Percentiles rank a stretch among this genome's conserved stretches.
These are phyloP conservation scores for Teratosphaeria nubilosa DNA, from an alignment of 2,329 filamentous ascomycete species.

Conservation along the genomic window DNA sequence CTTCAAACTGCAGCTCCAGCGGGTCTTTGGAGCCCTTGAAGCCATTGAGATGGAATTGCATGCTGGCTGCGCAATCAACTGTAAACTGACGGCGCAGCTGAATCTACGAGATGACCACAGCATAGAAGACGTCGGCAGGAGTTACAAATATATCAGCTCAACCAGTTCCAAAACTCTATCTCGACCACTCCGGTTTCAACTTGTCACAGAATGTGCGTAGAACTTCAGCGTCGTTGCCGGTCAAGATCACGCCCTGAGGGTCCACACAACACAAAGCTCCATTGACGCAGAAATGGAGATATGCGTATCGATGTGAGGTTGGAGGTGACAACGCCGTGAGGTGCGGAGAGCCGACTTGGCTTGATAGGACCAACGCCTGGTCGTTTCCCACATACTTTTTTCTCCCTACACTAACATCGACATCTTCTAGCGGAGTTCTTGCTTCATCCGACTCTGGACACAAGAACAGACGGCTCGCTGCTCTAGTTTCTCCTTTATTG, in stretches of 20 bases:
- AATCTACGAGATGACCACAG: not conserved
- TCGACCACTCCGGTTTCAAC: too few relatives aligned
- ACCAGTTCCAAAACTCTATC: not conserved
- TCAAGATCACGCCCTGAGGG: not conserved
- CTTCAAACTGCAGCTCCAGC: conserved; percentile 18
- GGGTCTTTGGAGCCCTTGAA: conserved; percentile 24
- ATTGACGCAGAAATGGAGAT: too few relatives aligned
- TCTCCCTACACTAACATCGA: not conserved
- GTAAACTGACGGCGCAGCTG: too few relatives aligned
- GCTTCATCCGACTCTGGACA: too few relatives aligned
- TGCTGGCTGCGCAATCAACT: not conserved
- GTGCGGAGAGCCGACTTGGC: not conserved
- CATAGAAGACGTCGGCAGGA: too few relatives aligned
- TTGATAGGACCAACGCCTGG: not conserved
- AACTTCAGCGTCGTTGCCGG: not conserved
- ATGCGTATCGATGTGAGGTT: not conserved
- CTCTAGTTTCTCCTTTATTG: not conserved
- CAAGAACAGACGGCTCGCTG: not conserved
- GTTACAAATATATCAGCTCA: not conserved
- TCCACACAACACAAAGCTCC: too few relatives aligned
- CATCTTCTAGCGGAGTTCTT: not conserved
- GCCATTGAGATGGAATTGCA: conserved; percentile 28
- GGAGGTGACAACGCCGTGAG: not conserved
- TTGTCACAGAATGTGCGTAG: too few relatives aligned
- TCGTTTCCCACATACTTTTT: not conserved